Evolutionary conservation across 1,284 basidiomycete species (phyloP).

Genomic region (Cronartium quercuum): DNA sequence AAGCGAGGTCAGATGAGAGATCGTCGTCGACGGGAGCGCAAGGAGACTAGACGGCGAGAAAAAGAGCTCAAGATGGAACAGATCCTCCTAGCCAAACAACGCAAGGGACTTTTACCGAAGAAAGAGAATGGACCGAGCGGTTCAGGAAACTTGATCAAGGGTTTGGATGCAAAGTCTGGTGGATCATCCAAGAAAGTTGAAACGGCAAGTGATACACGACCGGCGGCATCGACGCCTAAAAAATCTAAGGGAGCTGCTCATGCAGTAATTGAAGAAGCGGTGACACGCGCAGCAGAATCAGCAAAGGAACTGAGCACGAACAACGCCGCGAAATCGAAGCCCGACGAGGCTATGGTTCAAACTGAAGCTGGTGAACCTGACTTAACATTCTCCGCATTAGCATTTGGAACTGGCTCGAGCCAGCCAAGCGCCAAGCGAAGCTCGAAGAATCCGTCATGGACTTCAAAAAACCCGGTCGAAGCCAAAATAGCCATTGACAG

Average conservation of each 20-base stretch:
- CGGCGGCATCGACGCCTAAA: not conserved
- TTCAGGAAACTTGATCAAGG: constrained; percentile 25
- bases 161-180: not conserved
- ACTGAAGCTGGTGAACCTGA: not conserved
- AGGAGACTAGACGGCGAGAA: constrained; percentile 15
- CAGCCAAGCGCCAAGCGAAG: not conserved
- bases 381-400: constrained; percentile 16
- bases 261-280: not conserved
- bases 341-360: not conserved
- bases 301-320: not conserved
- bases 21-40: constrained; percentile 19
- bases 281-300: not conserved
- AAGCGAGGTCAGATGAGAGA: constrained; percentile 32
- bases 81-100: constrained; percentile 3
- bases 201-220: not conserved
- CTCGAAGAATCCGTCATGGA: constrained; percentile 25
- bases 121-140: not conserved
- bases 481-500: constrained; percentile 23
- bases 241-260: not conserved
- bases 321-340: not conserved
- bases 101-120: not conserved
- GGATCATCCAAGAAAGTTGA: not conserved
- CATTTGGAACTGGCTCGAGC: not conserved
- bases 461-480: constrained; percentile 30
- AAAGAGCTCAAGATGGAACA: constrained; percentile 22